These are phyloP conservation scores for Aspergillus luchuensis DNA, from an alignment of 2,329 filamentous ascomycete species.

Conservation along the genomic window DNA sequence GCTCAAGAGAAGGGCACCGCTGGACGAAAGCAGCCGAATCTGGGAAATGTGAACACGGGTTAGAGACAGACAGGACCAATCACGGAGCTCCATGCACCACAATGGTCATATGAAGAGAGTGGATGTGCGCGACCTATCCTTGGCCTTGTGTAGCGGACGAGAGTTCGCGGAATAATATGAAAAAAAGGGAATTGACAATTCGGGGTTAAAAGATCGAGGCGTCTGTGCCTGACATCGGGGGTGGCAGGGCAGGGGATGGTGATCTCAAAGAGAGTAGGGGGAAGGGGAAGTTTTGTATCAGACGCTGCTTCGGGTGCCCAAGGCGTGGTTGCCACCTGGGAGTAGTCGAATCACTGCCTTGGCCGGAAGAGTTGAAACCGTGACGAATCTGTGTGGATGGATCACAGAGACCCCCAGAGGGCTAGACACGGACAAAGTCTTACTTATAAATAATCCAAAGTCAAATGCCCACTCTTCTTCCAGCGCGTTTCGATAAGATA, in stretches of 20 bases:
- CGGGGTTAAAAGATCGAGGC: neutral
- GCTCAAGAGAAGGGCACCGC: slow-evolving; percentile 14
- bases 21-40: slow-evolving; percentile 20
- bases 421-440: neutral
- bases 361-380: neutral
- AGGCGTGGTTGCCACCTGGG: slow-evolving; percentile 2
- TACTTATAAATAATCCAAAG: neutral
- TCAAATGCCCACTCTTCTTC: slow-evolving; percentile 1
- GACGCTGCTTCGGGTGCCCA: slow-evolving; percentile 1
- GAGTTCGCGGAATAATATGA: slow-evolving; percentile 12
- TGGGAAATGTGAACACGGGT: slow-evolving; percentile 9
- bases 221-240: neutral
- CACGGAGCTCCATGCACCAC: slow-evolving; percentile 9
- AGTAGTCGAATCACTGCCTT: slow-evolving; percentile 1
- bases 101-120: slow-evolving; percentile 24
- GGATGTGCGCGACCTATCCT: slow-evolving; percentile 18
- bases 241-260: slow-evolving; percentile 5
- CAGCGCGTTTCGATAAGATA: neutral
- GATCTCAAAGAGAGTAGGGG: slow-evolving; percentile 6
- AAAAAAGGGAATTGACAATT: neutral
- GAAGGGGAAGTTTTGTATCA: slow-evolving; percentile 22
- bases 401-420: neutral
- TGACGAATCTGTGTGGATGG: neutral
- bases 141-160: slow-evolving; percentile 20
- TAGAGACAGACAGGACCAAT: slow-evolving; percentile 19